Base-by-base conservation (phyloP, 192 early-diverging fungal species). In the Backusella westeae region DNA sequence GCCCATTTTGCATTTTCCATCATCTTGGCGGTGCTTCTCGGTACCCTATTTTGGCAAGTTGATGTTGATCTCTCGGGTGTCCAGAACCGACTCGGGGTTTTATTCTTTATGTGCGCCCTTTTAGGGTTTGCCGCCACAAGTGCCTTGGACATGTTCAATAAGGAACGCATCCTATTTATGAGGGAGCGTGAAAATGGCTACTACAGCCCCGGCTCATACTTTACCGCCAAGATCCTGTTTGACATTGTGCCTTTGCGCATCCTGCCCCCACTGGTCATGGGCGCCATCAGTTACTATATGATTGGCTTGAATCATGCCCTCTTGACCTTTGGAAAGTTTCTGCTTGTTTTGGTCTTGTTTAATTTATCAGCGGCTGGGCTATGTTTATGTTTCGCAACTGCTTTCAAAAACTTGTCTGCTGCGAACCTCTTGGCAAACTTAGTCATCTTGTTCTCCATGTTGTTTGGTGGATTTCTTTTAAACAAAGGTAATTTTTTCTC, bases 391-490 rank as follows among this genome's bases (percentile, higher is more conserved):
- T 77, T 91, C 42, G 92, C 85, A 0, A 85, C 85, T 10, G 85
- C 83, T 17, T 87, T 94, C 69, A 78, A 77, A 34, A 89, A 87
- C 53, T 69, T 89, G 0, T 89, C 89, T 8, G 89, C 88, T 0
- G 89, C 91, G 6, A 91, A 85, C 19, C 78, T 94, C 26, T 87
- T 89, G 0, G 89, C 88, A 0, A 85, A 87, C 26, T 87, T 94
- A n/a, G 75, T 84, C 12, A 89, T 91, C 68, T 82, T 94, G 34
- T 94, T 94, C 77, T 87, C 90, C 71, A 92, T 94, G 93, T 76
- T 94, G 59, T 92, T 94, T 82, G 88, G 91, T 4, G 93, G 93
- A 0, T 89, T 93, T 52, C 69, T 94, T 42, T 81, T 94, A 71
- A 93, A 92, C 76, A 87, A 91, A 78, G 89, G 89, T 59, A 87